Base-by-base conservation (phyloP, 108 stramenopile genomes). In the Aurantiochytrium sp. region DNA sequence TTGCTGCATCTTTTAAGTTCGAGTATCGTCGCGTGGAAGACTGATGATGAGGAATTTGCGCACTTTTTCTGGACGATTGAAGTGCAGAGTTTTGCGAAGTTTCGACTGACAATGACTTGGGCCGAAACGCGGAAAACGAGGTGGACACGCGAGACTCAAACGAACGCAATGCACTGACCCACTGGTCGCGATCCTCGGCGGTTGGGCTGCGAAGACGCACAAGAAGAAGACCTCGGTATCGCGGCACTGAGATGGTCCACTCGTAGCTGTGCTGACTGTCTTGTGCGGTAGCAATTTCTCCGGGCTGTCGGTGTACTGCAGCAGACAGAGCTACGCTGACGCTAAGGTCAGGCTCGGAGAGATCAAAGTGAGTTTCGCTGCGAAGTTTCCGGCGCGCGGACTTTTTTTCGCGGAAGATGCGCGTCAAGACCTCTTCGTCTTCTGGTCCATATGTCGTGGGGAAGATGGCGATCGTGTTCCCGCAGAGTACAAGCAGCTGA, bases 221-320 rank as follows among this genome's bases (percentile, higher is more conserved):
- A 23, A 28, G 76, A 23, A 83, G 6, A n/a, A 83, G 51, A 23
- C 76, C 76, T 23, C 23, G 45, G 49, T 53, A 83, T 0, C 76
- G 76, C 51, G 44, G 76, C 16, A 83, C 76, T 6, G 76, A 83
- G 45, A 83, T n/a, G 51, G 76, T 83, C 76, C 76, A 83, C 76
- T 83, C 76, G 49, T 21, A 83, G 45, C 51, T 25, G n/a, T 83
- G 76, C n/a, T 83, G 14, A 23, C 12, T 14, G 18, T 69, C 64
- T 6, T 69, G 21, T 18, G 64, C 18, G 35, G 25, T 3, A 18
- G 18, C 14, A 18, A 69, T 42, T 42, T 69, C 64, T 14, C 64
- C 64, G 25, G 64, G 64, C 10, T 42, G 64, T 23, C 64, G 14
- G 64, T 23, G 64, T 0, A 4, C 76, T 6, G 49, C 12, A 12